Evolutionary conservation across 169 alveolate species (phyloP), one percentile per base, ranked within the genome.

Genomic region (Plasmodium relictum): DNA sequence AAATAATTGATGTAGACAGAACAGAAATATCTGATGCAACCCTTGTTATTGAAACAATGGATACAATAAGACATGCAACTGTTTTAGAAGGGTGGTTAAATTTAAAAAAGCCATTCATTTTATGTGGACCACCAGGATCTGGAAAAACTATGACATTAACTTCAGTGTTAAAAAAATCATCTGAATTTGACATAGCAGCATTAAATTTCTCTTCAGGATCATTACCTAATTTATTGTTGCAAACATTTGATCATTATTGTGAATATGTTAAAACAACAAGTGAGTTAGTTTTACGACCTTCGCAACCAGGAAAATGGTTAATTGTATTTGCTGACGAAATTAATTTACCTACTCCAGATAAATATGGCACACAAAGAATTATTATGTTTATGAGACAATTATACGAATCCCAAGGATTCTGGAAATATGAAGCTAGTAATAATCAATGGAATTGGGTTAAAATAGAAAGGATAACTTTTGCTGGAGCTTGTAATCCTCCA

Each of bases 401-500:
- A 18, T 96, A 98, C n/a, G 99, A 98, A 91, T 93, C 97, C 42
- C 98, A 98, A 54, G 99, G 99, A 59, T 98, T 97, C 92, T 98
- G 98, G 98, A 96, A 99, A 88, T 98, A 99, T 6, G 93, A 85
- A 2, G 50, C 62, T 66, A 89, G 91, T 39, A 98, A 96, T 90
- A 95, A 96, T 87, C 92, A 96, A 78, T 88, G 96, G 93, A 91
- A 88, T 56, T 98, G 98, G 98, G 98, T 98, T 14, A 93, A 92
- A 45, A 95, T 98, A 68, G 99, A 98, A 89, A 95, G 99, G 62
- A 98, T 98, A 16, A 98, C 98, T 91, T 98, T 98, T 88, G 99
- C 98, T 0, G 99, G 99, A 6, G 99, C 99, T 10, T 98, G 99
- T 95, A 98, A 98, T 86, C 99, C 99, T 1, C 99, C 99, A 44